Percentiles rank a stretch among this genome's conserved stretches.
These are phyloP conservation scores for Conticribra guillardii DNA, from an alignment of 108 stramenopile species.

Conservation along the genomic window DNA sequence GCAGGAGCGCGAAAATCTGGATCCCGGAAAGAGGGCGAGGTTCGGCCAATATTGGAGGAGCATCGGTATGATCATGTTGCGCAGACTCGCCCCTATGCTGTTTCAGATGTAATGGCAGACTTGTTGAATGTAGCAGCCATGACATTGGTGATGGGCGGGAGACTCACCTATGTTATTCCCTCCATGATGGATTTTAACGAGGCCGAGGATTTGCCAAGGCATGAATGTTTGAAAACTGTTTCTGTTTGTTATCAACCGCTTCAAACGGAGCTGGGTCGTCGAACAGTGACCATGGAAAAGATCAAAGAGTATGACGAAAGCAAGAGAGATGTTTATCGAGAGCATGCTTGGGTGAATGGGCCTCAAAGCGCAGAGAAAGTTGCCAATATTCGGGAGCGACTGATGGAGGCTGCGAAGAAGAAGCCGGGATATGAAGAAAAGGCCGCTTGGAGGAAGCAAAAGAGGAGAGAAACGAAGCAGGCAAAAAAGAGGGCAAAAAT, in stretches of 20 bases:
- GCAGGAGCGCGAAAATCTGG: slow-evolving; percentile 94
- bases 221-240: slow-evolving; percentile 79
- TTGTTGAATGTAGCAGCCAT: slow-evolving; percentile 86
- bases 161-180: slow-evolving; percentile 90
- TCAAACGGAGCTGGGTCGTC: slow-evolving; percentile 72
- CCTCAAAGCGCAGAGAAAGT: slow-evolving; percentile 80
- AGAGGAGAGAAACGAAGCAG: slow-evolving; percentile 66
- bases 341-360: slow-evolving; percentile 76
- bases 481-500: slow-evolving; percentile 71
- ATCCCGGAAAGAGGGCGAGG: slow-evolving; percentile 49
- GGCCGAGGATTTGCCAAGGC: slow-evolving; percentile 71
- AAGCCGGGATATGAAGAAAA: slow-evolving; percentile 86
- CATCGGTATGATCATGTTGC: slow-evolving; percentile 92
- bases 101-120: slow-evolving; percentile 93
- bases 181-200: slow-evolving; percentile 82
- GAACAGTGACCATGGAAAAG: slow-evolving; percentile 85
- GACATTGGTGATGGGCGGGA: slow-evolving; percentile 72
- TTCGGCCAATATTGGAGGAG: slow-evolving; percentile 73
- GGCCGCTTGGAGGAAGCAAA: slow-evolving; percentile 67
- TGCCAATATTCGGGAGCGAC: slow-evolving; percentile 80
- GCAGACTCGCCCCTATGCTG: slow-evolving; percentile 87
- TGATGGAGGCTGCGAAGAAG: slow-evolving; percentile 74
- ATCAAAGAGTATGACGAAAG: slow-evolving; percentile 65
- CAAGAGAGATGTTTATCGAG: slow-evolving; percentile 56
- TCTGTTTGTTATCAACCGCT: slow-evolving; percentile 88